Evolutionary conservation across 176 grass and related monocot genomes (phyloP), one percentile per base, ranked within the genome.

Genomic region (Triticum turgidum): DNA sequence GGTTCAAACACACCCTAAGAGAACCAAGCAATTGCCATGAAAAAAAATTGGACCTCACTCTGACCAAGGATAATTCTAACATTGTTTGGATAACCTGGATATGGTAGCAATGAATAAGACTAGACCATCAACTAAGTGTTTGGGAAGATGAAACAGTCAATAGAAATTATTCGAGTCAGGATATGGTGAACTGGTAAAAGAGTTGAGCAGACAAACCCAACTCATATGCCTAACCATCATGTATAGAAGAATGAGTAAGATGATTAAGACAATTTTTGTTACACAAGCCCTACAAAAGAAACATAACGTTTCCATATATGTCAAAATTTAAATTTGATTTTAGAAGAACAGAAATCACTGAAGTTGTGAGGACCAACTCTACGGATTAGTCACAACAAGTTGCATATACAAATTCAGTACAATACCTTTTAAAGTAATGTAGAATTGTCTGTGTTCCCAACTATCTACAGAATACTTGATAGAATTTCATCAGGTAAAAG

Each of bases 361-460:
- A 73, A 66, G 9, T 18, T 79, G 29, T 33, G 74, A 81, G 33
- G 27, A 85, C 67, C 45, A 41, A 65, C 65, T 67, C n/a, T 27
- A 58, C 1, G 56, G 41, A 82, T 41, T 73, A 87, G 10, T 29
- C 32, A 32, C 32, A 76, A 87, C 14, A 54, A 54, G 51, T 22
- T 15, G 38, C 27, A 77, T 27, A 77, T 63, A 62, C 24, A 10
- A 85, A 47, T 62, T 41, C 33, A 78, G 51, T 80, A 84, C 30
- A 69, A 12, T 81, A 95, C 93, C 92, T 94, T 94, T 79, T 94
- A 84, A 25, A 98, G 84, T 62, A 98, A 88, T 59, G 88, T 92
- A 69, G 67, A 79, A 79, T 92, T 92, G 3, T 88, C 41, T 80
- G 92, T 92, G 35, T 98, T 98, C 69, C 65, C 90, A 86, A 98